These are phyloP conservation scores for Primulina eburnea DNA, from an alignment of 257 asterid species.

Conservation along the genomic window DNA sequence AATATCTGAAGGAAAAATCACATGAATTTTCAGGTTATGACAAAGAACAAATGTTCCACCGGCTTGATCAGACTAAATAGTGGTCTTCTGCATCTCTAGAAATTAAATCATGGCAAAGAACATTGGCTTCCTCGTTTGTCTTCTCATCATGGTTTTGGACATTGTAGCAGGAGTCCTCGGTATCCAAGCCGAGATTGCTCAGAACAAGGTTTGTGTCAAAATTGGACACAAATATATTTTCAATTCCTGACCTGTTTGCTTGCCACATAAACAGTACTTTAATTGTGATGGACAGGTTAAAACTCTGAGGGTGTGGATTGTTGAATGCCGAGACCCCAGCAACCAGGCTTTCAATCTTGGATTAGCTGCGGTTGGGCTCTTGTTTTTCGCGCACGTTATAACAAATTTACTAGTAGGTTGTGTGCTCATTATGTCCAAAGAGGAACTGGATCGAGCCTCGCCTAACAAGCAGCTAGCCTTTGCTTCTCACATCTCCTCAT, in stretches of 20 bases:
- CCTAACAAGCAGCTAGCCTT: conserved; percentile 67
- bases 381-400: conserved; percentile 57
- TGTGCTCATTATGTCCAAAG: conserved; percentile 58
- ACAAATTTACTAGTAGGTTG: conserved; percentile 62
- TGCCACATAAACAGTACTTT: not conserved
- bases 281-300: conserved; percentile 35
- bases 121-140: conserved; percentile 31
- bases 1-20: not conserved
- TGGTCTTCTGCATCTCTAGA: not conserved
- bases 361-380: conserved; percentile 56
- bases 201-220: conserved; percentile 43
- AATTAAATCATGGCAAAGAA: conserved; percentile 26
- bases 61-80: too few species aligned
- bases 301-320: conserved; percentile 52
- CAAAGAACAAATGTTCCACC: too few species aligned
- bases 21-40: not conserved
- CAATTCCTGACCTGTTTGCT: not conserved
- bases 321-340: conserved; percentile 85
- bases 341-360: conserved; percentile 77
- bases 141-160: conserved; percentile 40
- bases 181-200: conserved; percentile 52
- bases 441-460: conserved; percentile 64
- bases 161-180: conserved; percentile 53
- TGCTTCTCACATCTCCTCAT: conserved; percentile 65
- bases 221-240: too few species aligned